Evolutionary conservation across 164 flowering plant species (phyloP).

Genomic region (Sedum album): DNA sequence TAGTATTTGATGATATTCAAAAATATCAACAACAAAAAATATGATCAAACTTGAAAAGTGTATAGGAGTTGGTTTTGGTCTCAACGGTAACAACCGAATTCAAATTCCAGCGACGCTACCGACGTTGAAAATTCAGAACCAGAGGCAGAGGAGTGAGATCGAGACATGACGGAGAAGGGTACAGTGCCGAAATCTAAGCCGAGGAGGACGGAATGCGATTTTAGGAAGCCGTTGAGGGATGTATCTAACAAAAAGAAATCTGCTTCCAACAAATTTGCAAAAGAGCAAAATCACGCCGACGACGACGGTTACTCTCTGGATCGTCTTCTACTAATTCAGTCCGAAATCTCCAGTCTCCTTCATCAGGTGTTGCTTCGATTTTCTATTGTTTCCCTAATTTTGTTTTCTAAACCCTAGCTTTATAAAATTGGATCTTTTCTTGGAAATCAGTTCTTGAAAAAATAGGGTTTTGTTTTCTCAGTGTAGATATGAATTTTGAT

Average conservation of each 20-base stretch:
- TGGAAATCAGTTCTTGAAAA: no score
- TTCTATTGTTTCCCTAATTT: not conserved
- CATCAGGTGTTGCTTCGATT: constrained; percentile 32
- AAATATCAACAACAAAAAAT: no score
- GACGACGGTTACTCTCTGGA: constrained; percentile 29
- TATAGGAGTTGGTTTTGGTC: no score
- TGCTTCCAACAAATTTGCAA: not conserved
- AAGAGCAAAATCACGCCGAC: constrained; percentile 5
- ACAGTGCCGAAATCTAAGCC: constrained; percentile 12
- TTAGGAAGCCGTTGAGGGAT: constrained; percentile 46
- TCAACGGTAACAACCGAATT: constrained; percentile 1
- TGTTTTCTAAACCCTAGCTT: not conserved
- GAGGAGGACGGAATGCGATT: constrained; percentile 21
- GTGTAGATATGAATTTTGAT: not conserved
- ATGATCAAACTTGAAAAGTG: no score
- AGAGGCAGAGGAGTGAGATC: constrained; percentile 10
- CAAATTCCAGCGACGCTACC: not conserved
- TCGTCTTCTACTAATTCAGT: constrained; percentile 56
- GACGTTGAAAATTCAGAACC: not conserved
- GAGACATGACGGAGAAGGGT: not conserved
- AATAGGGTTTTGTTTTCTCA: no score
- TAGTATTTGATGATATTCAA: no score
- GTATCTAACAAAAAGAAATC: constrained; percentile 26
- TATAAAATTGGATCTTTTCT: not conserved
- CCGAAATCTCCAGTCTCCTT: constrained; percentile 44